Evolutionary conservation across 495 filamentous ascomycete genomes (phyloP).

Genomic region (Trichoderma virens): DNA sequence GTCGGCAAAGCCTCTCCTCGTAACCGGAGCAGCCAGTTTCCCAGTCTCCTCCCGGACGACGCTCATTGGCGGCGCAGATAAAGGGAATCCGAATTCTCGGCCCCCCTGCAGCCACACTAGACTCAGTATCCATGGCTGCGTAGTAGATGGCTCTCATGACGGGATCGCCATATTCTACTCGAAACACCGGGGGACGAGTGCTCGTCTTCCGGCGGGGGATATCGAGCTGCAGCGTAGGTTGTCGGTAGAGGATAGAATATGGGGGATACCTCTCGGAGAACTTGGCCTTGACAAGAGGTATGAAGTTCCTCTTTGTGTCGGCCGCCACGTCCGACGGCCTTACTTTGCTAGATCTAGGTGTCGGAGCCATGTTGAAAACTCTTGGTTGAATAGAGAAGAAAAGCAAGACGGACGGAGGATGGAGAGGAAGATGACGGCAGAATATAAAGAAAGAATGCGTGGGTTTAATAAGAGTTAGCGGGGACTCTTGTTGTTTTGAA

Average conservation of each 20-base stretch:
- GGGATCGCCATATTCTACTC: slow-evolving; percentile 54
- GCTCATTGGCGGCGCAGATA: slow-evolving; percentile 69
- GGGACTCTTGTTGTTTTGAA: not conserved
- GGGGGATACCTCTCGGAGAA: slow-evolving; percentile 38
- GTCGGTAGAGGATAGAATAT: slow-evolving; percentile 41
- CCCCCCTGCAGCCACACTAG: slow-evolving; percentile 16
- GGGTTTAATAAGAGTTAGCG: not conserved
- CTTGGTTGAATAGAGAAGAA: not conserved
- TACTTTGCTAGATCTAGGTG: slow-evolving; percentile 39
- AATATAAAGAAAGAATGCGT: not conserved
- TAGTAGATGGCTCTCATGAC: slow-evolving; percentile 42
- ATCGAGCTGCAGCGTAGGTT: slow-evolving; percentile 32
- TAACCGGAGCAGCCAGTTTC: slow-evolving; percentile 63
- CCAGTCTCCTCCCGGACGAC: slow-evolving; percentile 68
- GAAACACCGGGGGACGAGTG: slow-evolving; percentile 31
- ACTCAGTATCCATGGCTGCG: slow-evolving; percentile 49
- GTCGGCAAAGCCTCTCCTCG: slow-evolving; percentile 62
- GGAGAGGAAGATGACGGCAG: not conserved
- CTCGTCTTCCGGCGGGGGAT: slow-evolving; percentile 23
- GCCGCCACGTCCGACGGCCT: slow-evolving; percentile 64
- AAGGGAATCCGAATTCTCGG: slow-evolving; percentile 47
- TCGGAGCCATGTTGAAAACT: slow-evolving; percentile 43
- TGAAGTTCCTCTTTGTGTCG: slow-evolving; percentile 57
- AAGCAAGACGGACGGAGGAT: not conserved
- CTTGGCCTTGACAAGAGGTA: slow-evolving; percentile 48